Evolutionary conservation across 768 basidiomycete genomes (phyloP).

Genomic region (Tulasnella sp.): DNA sequence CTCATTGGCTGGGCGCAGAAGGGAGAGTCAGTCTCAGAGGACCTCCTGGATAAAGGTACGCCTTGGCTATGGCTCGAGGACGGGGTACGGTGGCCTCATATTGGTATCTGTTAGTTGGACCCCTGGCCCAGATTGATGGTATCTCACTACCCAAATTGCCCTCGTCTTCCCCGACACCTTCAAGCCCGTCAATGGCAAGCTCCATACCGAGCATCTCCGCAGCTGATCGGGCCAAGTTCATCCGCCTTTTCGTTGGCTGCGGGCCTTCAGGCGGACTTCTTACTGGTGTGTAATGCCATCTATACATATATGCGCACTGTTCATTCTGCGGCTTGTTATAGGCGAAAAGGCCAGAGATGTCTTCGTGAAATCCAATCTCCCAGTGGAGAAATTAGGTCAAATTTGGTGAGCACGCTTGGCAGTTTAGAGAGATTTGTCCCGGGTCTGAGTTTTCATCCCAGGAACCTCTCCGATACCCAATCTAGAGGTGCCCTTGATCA

Average conservation of each 20-base stretch:
- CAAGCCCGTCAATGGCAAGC: neutral
- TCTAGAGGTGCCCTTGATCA: conserved; percentile 80
- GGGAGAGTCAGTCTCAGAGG: conserved; percentile 55
- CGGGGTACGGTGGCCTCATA: conserved; percentile 6
- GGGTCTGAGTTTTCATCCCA: conserved; percentile 26
- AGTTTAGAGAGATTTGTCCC: neutral
- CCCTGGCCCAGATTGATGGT: conserved; percentile 71
- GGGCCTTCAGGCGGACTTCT: conserved; percentile 70
- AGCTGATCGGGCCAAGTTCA: conserved; percentile 79
- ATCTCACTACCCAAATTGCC: conserved; percentile 39
- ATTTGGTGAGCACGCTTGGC: conserved; percentile 55
- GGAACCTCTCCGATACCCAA: conserved; percentile 93
- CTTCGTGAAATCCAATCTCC: conserved; percentile 83
- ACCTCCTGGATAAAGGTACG: conserved; percentile 64
- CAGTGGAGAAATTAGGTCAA: conserved; percentile 76
- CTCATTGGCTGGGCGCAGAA: conserved; percentile 90
- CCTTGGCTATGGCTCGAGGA: conserved; percentile 6
- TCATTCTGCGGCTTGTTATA: conserved; percentile 23
- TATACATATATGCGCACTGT: neutral
- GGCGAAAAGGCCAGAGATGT: conserved; percentile 84
- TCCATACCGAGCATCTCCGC: conserved; percentile 56
- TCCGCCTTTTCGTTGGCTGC: conserved; percentile 59
- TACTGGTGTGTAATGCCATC: conserved; percentile 39
- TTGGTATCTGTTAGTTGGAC: conserved; percentile 50
- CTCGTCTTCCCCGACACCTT: conserved; percentile 38